phyloP scores from a whole-genome alignment of 805 yeast genomes.

The Scheffersomyces ergatensis region DNA sequence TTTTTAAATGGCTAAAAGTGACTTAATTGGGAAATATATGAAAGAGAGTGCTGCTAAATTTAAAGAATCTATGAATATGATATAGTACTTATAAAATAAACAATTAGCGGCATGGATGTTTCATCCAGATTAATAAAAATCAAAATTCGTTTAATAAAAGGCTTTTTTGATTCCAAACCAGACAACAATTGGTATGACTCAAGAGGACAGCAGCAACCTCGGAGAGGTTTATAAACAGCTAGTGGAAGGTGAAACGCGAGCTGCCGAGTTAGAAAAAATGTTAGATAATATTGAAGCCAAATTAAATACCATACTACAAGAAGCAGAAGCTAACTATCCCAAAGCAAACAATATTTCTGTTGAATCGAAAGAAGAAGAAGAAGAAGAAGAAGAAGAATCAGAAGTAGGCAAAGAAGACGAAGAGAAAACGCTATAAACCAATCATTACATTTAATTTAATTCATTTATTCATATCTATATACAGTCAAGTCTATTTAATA shows the following conservation, averaged over 20 bases:
- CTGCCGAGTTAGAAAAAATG: constrained; percentile 62
- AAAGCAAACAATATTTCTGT: not conserved
- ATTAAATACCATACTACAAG: constrained; percentile 55
- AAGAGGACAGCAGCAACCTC: constrained; percentile 16
- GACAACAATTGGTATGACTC: no score
- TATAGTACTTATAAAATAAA: no score
- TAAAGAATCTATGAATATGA: no score
- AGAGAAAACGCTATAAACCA: not conserved
- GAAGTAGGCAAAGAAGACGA: not conserved
- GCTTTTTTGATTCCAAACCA: no score
- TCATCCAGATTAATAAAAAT: no score
- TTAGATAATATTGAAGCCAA: constrained; percentile 63
- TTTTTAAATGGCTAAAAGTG: no score
- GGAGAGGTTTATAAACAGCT: constrained; percentile 60
- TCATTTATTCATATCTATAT: constrained; percentile 1
- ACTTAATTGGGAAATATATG: no score
- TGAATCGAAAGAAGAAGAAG: constrained; percentile 15
- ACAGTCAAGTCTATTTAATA: not conserved
- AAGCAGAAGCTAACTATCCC: constrained; percentile 36
- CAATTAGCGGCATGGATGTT: no score
- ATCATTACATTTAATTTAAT: not conserved
- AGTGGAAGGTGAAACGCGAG: constrained; percentile 63
- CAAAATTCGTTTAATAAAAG: no score
- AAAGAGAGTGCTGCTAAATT: no score
- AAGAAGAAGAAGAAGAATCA: not conserved